Evolutionary conservation across 495 filamentous ascomycete genomes (phyloP).

Genomic region (Evansstolkia leycettana): DNA sequence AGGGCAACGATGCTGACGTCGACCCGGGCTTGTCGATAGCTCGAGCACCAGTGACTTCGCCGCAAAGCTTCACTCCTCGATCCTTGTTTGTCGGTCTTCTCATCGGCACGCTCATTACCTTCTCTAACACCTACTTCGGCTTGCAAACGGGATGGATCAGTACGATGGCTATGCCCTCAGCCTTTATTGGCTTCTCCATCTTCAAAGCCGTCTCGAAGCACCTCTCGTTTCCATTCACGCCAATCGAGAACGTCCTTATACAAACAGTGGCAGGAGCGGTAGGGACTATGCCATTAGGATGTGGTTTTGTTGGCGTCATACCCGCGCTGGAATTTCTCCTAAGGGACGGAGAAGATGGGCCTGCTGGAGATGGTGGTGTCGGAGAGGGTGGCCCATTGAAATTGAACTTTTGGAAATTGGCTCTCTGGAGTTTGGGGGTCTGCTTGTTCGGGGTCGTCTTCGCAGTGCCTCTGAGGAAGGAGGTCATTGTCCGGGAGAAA

Average conservation of each 20-base stretch:
- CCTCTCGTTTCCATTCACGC: conserved; percentile 68
- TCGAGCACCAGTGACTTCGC: conserved; percentile 13
- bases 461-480: conserved; percentile 72
- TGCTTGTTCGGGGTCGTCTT: conserved; percentile 96
- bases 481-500: conserved; percentile 87
- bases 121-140: conserved; percentile 96
- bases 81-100: conserved; percentile 67
- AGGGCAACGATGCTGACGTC: too few relatives aligned
- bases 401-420: conserved; percentile 60
- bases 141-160: conserved; percentile 91
- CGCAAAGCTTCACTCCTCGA: conserved; percentile 63
- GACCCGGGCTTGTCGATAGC: too few relatives aligned
- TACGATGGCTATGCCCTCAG: conserved; percentile 84
- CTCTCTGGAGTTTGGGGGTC: conserved; percentile 81
- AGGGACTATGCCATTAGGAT: conserved; percentile 93
- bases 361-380: conserved; percentile 39
- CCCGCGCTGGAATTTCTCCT: conserved; percentile 85
- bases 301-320: conserved; percentile 88
- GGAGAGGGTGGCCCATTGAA: conserved; percentile 56
- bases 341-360: conserved; percentile 51
- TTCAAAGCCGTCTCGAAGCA: conserved; percentile 70
- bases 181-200: conserved; percentile 89
- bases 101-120: conserved; percentile 82
- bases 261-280: conserved; percentile 93
- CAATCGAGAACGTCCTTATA: conserved; percentile 94